Evolutionary conservation across 2,329 filamentous ascomycete species (phyloP), one percentile per base, ranked within the genome.

Genomic region (Colletotrichum musicola): DNA sequence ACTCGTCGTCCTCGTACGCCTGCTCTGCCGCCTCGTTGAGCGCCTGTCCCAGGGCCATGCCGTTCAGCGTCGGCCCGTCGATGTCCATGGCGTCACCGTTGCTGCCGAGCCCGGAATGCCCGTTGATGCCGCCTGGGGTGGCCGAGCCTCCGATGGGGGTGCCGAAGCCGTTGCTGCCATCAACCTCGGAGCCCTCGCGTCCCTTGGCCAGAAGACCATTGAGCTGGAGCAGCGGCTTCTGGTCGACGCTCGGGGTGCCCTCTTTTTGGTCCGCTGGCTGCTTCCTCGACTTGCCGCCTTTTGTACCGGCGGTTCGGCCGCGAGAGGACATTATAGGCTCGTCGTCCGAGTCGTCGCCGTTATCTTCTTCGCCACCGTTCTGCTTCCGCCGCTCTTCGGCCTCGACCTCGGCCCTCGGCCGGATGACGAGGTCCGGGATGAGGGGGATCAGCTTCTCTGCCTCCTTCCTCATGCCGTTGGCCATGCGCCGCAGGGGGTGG

Each of bases 271-370:
- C 91, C 55, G 88, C 84, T 22, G 89, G 90, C 3, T 92, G 91
- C 75, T 94, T 95, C 59, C 94, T 89, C 20, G 92, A 90, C 74
- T 92, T 90, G 71, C 90, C 90, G 22, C 94, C 92, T 76, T 93
- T 95, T 73, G 93, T 92, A 35, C 89, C 93, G 16, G 94, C 93
- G 78, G 95, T 97, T 51, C 96, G 91, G 61, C 96, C 96, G 72
- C 96, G 89, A 57, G 95, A 98, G 66, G 96, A 96, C 93, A 98
- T 98, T 76, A 99, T 98, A 9, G 96, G 96, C 80, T 97, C 95
- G 77, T 98, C 95, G 75, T 98, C 95, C 73, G 94, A 97, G 79
- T 98, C 95, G 68, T 98, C 95, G 30, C 88, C 93, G 46, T 86
- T 93, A 73, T 95, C 94, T 72, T 93, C 89, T 69, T 94, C 92